Percentiles rank a stretch among this genome's conserved stretches.
phyloP scores from a whole-genome alignment of 176 grass and related monocot species.

The Dendrocalamus sinicus region DNA sequence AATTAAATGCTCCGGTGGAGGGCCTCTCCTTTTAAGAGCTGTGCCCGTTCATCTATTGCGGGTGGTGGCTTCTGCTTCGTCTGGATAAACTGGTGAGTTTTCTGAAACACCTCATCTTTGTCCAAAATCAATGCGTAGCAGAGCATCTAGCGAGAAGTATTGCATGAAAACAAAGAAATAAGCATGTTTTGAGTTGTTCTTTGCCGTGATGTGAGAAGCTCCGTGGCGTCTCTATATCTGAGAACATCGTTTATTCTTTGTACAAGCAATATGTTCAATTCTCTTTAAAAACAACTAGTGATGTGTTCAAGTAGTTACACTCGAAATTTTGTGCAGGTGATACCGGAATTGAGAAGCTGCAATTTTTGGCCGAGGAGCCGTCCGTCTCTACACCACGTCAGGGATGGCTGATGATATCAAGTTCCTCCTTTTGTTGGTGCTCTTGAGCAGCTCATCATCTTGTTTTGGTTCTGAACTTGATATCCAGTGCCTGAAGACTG shows the following conservation, averaged over 20 bases:
- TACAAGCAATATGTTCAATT: too few relatives aligned
- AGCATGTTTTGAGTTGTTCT: neutral
- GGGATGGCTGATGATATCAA: neutral
- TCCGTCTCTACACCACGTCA: neutral
- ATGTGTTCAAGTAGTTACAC: too few relatives aligned
- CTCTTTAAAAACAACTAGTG: too few relatives aligned
- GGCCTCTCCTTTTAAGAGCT: neutral
- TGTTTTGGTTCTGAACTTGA: constrained; percentile 41
- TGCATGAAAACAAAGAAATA: neutral
- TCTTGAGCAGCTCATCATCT: neutral
- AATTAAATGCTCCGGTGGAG: neutral
- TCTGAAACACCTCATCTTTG: neutral
- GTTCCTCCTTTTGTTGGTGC: constrained; percentile 17
- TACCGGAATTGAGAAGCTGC: neutral
- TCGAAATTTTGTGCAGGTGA: neutral
- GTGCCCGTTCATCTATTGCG: neutral
- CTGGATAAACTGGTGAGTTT: constrained; percentile 4
- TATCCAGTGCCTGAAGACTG: constrained; percentile 38
- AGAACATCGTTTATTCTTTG: neutral
- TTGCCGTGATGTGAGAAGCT: neutral
- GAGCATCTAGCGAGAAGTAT: neutral
- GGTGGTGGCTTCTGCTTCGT: neutral
- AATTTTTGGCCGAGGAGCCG: neutral
- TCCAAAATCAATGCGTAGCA: neutral
- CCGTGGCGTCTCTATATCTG: neutral